Percentiles rank a stretch among this genome's conserved stretches.
phyloP scores from a whole-genome alignment of 352 stramenopile species.

The Phytophthora palmivora region DNA sequence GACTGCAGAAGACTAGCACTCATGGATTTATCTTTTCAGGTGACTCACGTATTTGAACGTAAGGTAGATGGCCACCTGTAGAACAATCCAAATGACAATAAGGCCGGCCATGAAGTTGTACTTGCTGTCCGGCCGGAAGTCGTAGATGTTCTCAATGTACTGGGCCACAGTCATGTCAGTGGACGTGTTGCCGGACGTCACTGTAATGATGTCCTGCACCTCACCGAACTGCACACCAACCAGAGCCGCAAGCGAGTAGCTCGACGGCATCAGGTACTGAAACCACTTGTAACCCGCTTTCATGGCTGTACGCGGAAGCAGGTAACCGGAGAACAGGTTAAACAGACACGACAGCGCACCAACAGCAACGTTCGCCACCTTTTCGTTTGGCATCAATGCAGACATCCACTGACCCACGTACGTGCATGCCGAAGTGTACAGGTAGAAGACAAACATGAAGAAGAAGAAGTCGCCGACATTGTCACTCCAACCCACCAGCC shows the following conservation, averaged over 20 bases:
- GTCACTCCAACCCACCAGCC: slow-evolving; percentile 54
- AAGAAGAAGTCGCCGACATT: slow-evolving; percentile 51
- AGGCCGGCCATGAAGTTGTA: slow-evolving; percentile 51
- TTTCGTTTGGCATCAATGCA: slow-evolving; percentile 73
- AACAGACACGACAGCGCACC: slow-evolving; percentile 71
- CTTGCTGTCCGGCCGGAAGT: slow-evolving; percentile 53
- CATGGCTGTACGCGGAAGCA: slow-evolving; percentile 63
- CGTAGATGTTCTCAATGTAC: slow-evolving; percentile 40
- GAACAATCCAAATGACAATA: slow-evolving; percentile 57
- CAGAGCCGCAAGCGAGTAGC: slow-evolving; percentile 56
- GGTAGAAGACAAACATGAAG: slow-evolving; percentile 54
- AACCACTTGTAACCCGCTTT: slow-evolving; percentile 75
- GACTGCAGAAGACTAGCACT: too few species aligned
- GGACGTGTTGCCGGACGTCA: slow-evolving; percentile 13
- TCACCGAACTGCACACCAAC: slow-evolving; percentile 50
- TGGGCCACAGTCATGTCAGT: slow-evolving; percentile 33
- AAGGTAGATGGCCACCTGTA: slow-evolving; percentile 62
- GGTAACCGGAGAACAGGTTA: slow-evolving; percentile 70
- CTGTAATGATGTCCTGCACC: slow-evolving; percentile 33
- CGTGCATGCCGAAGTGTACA: slow-evolving; percentile 71
- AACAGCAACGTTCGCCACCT: slow-evolving; percentile 81
- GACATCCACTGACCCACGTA: slow-evolving; percentile 83
- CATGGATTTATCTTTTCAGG: slow-evolving; percentile 70
- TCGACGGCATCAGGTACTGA: slow-evolving; percentile 65
- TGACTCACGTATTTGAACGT: slow-evolving; percentile 75